Evolutionary conservation across 2,329 filamentous ascomycete species (phyloP).

Genomic region (Metarhizium guizhouense): DNA sequence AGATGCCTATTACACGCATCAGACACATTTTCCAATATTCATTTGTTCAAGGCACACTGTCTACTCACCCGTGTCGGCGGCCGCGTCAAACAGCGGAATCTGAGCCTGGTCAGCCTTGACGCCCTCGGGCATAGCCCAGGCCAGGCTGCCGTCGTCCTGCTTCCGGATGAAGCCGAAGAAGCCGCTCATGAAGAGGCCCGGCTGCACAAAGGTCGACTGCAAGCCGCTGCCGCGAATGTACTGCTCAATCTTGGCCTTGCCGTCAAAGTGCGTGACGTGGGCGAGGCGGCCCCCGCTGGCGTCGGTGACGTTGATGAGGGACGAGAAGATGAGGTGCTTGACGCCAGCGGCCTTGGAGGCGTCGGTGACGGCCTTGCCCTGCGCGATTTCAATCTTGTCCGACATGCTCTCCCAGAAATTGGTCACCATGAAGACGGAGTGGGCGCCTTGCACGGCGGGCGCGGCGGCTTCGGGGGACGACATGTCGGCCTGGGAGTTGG

Average conservation of each 20-base stretch:
- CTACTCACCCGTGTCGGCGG: slow-evolving; percentile 31
- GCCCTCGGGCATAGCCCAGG: slow-evolving; percentile 16
- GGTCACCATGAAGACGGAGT: slow-evolving; percentile 33
- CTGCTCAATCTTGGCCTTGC: slow-evolving; percentile 45
- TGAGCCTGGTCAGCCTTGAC: slow-evolving; percentile 20
- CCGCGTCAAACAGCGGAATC: slow-evolving; percentile 29
- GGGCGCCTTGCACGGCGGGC: slow-evolving; percentile 29
- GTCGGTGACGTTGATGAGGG: slow-evolving; percentile 30
- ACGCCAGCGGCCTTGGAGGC: slow-evolving; percentile 33
- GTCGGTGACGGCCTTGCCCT: slow-evolving; percentile 37
- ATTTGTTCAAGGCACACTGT: background rate
- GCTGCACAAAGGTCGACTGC: slow-evolving; percentile 40
- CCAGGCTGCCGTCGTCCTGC: slow-evolving; percentile 19
- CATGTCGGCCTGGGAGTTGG: slow-evolving; percentile 28
- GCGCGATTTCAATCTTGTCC: slow-evolving; percentile 28
- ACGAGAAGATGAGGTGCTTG: slow-evolving; percentile 37
- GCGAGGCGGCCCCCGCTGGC: slow-evolving; percentile 26
- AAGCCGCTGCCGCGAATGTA: slow-evolving; percentile 44
- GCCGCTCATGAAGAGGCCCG: slow-evolving; percentile 48
- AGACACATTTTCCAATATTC: background rate
- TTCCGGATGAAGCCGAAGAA: slow-evolving; percentile 19
- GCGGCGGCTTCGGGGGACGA: slow-evolving; percentile 23
- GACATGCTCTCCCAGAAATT: slow-evolving; percentile 27
- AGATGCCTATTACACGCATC: slow-evolving; percentile 16
- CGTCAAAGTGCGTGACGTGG: slow-evolving; percentile 42